A percentile compares a stretch with the other conserved stretches of the same genome.
These are phyloP conservation scores for Echites panduratus DNA, from an alignment of 257 asterid genomes.

Conservation along the genomic window DNA sequence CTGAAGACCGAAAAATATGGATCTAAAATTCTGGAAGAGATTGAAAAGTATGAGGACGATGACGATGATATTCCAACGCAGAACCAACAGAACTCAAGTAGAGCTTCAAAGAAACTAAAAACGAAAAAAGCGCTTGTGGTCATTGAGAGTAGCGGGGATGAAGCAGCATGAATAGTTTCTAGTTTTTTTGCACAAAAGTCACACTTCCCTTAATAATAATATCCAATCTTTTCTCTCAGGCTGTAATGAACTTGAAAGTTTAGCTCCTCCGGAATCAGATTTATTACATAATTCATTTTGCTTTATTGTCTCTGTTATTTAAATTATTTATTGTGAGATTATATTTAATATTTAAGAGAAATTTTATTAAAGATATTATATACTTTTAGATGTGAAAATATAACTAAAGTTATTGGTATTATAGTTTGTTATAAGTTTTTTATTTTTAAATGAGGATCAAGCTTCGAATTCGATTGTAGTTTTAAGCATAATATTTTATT, in stretches of 20 bases:
- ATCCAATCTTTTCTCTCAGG: background rate
- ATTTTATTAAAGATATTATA: too few species aligned
- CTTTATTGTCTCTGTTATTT: too few species aligned
- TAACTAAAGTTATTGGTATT: too few species aligned
- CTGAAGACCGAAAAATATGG: conserved; percentile 79
- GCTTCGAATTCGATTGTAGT: too few species aligned
- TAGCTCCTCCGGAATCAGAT: background rate
- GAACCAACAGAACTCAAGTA: conserved; percentile 18
- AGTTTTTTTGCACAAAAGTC: background rate
- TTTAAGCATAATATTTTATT: too few species aligned
- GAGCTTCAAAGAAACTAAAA: conserved; percentile 49
- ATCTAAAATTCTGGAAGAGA: conserved; percentile 51
- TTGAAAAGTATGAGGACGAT: conserved; percentile 33
- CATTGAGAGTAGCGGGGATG: conserved; percentile 77
- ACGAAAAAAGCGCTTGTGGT: conserved; percentile 42
- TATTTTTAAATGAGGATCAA: too few species aligned
- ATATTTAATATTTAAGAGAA: too few species aligned
- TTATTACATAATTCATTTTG: too few species aligned
- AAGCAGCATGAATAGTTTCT: conserved; percentile 34
- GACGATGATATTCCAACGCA: conserved; percentile 27
- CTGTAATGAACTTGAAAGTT: background rate
- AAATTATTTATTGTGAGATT: too few species aligned
- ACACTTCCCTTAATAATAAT: background rate
- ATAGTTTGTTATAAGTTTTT: too few species aligned
- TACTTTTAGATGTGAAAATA: too few species aligned